Percentiles rank a stretch among this genome's conserved stretches.
Conservation (phyloP, 176 grass and related monocot genomes). For the Oryza brachyantha region DNA sequence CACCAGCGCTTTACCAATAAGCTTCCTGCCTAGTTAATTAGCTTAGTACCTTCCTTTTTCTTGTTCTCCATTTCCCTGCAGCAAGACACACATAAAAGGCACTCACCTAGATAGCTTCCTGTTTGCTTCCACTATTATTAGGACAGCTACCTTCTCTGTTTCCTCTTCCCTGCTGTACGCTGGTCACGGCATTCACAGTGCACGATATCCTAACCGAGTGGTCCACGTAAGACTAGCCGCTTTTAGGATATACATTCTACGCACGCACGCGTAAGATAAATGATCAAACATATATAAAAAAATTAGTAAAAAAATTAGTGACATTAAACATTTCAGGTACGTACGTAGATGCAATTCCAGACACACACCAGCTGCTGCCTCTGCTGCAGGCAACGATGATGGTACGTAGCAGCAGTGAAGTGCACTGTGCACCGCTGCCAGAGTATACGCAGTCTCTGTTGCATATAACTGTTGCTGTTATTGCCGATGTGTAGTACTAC, state of each 20-base stretch:
- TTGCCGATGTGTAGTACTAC: background rate
- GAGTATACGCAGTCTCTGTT: background rate
- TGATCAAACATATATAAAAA: no score
- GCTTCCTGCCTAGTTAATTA: background rate
- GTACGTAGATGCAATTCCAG: background rate
- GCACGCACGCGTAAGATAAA: no score
- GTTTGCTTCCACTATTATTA: constrained; percentile 16
- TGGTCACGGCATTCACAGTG: no score
- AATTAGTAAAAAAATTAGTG: no score
- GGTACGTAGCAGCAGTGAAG: background rate
- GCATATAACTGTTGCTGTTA: background rate
- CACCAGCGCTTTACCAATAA: constrained; percentile 2
- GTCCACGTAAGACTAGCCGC: no score
- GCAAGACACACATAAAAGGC: background rate
- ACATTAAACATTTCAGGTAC: no score
- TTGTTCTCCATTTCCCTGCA: background rate
- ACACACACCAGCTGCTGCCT: background rate
- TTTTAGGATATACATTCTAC: no score
- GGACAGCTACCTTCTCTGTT: background rate
- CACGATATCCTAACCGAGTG: no score
- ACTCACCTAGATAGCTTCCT: background rate
- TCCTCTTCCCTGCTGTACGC: background rate
- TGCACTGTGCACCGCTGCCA: background rate
- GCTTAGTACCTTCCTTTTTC: no score
- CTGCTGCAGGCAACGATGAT: background rate